A percentile compares a stretch with the other conserved stretches of the same genome.
These are phyloP conservation scores for Boletus reticulatus DNA, from an alignment of 768 basidiomycete species.

Conservation along the genomic window DNA sequence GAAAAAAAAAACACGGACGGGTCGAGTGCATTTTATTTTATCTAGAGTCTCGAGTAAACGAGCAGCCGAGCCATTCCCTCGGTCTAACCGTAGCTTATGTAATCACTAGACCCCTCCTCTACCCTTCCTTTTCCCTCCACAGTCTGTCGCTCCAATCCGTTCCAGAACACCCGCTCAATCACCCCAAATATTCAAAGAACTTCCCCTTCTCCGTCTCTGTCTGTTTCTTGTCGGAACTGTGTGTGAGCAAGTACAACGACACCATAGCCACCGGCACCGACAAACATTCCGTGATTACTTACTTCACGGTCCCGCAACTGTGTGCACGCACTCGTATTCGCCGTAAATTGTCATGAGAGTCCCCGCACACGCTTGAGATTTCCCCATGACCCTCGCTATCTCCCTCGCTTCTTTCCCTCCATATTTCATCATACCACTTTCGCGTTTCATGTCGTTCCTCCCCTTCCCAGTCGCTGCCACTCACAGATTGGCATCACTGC, in stretches of 20 bases:
- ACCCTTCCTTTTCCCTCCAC: not conserved
- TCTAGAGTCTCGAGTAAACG: no score
- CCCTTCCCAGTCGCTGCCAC: no score
- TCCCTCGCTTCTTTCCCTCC: no score
- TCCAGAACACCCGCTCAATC: not conserved
- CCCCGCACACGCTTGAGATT: no score
- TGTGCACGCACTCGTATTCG: not conserved
- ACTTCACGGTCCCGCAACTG: slow-evolving; percentile 1
- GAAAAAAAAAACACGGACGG: not conserved
- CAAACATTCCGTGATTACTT: not conserved
- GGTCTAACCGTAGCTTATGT: not conserved
- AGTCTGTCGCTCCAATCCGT: not conserved
- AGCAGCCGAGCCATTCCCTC: slow-evolving; percentile 13
- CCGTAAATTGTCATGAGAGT: slow-evolving; percentile 7
- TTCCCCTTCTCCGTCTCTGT: no score
- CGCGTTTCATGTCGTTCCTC: no score
- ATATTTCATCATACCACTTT: no score
- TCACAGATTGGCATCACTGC: no score
- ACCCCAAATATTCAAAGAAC: no score
- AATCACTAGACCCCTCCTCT: not conserved
- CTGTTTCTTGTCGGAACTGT: no score
- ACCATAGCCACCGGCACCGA: slow-evolving; percentile 4
- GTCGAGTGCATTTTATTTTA: slow-evolving; percentile 24
- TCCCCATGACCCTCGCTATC: no score
- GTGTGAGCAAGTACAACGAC: no score